phyloP scores from a whole-genome alignment of 2,329 filamentous ascomycete species.

The Ophiocordyceps unilateralis region DNA sequence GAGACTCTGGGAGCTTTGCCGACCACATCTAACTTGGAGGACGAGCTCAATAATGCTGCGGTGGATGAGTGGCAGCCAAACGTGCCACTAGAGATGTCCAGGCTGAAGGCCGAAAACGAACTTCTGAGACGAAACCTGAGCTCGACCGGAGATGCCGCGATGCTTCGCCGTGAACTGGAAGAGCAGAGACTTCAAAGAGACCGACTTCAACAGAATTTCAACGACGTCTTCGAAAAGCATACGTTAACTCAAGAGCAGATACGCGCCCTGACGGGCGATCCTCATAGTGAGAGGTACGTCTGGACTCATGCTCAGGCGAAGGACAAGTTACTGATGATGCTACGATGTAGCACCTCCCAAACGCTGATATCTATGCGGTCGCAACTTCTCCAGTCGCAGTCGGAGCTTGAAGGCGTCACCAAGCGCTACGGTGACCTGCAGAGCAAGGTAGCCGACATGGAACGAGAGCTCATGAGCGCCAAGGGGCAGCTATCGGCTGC shows the following conservation, averaged over 20 bases:
- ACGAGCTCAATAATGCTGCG: conserved; percentile 37
- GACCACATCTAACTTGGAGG: conserved; percentile 31
- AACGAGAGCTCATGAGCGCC: conserved; percentile 35
- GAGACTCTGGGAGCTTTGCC: conserved; percentile 5
- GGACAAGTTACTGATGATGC: conserved; percentile 21
- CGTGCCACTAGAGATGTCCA: conserved; percentile 34
- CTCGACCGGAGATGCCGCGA: conserved; percentile 34
- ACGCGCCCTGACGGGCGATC: conserved; percentile 32
- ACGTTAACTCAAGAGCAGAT: conserved; percentile 40
- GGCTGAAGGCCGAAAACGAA: conserved; percentile 44
- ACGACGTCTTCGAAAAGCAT: conserved; percentile 40
- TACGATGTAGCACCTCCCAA: conserved; percentile 30
- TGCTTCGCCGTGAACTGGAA: conserved; percentile 38
- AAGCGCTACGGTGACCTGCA: conserved; percentile 25
- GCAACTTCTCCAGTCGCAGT: conserved; percentile 24
- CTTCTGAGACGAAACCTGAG: conserved; percentile 37
- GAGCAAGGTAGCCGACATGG: conserved; percentile 30
- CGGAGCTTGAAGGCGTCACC: conserved; percentile 30
- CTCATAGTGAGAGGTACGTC: conserved; percentile 39
- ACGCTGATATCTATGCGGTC: conserved; percentile 34
- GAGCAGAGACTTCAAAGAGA: conserved; percentile 31
- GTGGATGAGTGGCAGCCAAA: conserved; percentile 20
- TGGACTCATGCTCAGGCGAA: conserved; percentile 4
- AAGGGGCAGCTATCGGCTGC: conserved; percentile 37
- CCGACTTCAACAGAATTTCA: conserved; percentile 34